phyloP scores from a whole-genome alignment of 805 yeast species.

The Helenozyma rhizophorensis region DNA sequence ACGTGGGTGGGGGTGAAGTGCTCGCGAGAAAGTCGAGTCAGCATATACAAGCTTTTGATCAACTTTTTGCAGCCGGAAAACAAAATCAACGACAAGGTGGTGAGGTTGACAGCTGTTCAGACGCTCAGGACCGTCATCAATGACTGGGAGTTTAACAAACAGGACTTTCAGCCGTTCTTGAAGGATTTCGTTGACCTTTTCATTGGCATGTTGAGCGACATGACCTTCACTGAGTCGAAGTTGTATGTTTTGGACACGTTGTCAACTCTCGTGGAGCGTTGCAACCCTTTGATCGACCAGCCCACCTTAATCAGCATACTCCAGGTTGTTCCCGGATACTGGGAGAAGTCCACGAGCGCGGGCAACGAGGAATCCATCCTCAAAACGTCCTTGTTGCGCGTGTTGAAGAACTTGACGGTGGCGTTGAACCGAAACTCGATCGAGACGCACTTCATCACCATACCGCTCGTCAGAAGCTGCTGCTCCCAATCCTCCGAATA shows the following conservation, averaged over 20 bases:
- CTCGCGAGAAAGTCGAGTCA: constrained; percentile 50
- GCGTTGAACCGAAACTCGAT: constrained; percentile 53
- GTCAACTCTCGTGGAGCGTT: constrained; percentile 55
- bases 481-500: constrained; percentile 40
- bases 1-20: constrained; percentile 78
- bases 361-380: constrained; percentile 32
- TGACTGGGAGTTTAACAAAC: constrained; percentile 81
- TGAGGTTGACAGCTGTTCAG: constrained; percentile 67
- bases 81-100: constrained; percentile 67
- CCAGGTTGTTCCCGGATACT: constrained; percentile 59
- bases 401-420: constrained; percentile 51
- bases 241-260: constrained; percentile 67
- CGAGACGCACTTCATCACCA: constrained; percentile 47
- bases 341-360: constrained; percentile 59
- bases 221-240: constrained; percentile 69
- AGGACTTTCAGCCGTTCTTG: constrained; percentile 62
- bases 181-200: constrained; percentile 47
- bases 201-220: constrained; percentile 45
- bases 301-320: constrained; percentile 49
- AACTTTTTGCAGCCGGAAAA: constrained; percentile 44
- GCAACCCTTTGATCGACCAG: constrained; percentile 58
- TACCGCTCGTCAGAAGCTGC: constrained; percentile 67
- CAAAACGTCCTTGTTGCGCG: constrained; percentile 41
- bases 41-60: constrained; percentile 55
- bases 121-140: constrained; percentile 67